Percentiles rank a stretch among this genome's conserved stretches.
Evolutionary conservation across 2,329 filamentous ascomycete species (phyloP).

Genomic region (Lasiodiplodia theobromae): DNA sequence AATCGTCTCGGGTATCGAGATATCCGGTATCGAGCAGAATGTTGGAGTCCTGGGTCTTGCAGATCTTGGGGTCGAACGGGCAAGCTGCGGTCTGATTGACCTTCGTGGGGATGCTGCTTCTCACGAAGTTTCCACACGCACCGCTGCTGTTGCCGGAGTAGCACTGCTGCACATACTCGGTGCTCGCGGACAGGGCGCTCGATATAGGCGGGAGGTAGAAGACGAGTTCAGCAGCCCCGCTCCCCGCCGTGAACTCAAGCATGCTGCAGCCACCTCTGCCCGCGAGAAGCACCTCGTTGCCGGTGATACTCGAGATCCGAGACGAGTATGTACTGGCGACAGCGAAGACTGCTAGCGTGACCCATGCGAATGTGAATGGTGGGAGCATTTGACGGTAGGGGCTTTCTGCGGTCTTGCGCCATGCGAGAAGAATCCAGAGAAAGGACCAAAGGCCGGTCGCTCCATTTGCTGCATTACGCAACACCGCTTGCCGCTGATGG

Average conservation of each 20-base stretch:
- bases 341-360: constrained; percentile 7
- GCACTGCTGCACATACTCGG: constrained; percentile 12
- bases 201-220: neutral
- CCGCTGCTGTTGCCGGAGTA: neutral
- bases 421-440: neutral
- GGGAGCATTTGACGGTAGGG: neutral
- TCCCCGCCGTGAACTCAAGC: neutral
- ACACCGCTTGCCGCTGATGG: constrained; percentile 34
- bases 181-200: neutral
- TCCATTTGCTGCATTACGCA: constrained; percentile 29
- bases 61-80: constrained; percentile 32
- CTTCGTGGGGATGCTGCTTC: constrained; percentile 20
- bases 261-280: neutral
- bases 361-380: constrained; percentile 13
- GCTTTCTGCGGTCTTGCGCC: constrained; percentile 26
- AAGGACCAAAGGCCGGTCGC: constrained; percentile 6
- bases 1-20: constrained; percentile 34
- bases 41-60: constrained; percentile 30
- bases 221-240: neutral
- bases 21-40: constrained; percentile 34
- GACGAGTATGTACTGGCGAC: constrained; percentile 28
- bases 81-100: constrained; percentile 29
- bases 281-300: constrained; percentile 19
- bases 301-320: constrained; percentile 1
- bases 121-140: constrained; percentile 26